phyloP scores from a whole-genome alignment of 495 filamentous ascomycete species.

The Penicillium salamii region DNA sequence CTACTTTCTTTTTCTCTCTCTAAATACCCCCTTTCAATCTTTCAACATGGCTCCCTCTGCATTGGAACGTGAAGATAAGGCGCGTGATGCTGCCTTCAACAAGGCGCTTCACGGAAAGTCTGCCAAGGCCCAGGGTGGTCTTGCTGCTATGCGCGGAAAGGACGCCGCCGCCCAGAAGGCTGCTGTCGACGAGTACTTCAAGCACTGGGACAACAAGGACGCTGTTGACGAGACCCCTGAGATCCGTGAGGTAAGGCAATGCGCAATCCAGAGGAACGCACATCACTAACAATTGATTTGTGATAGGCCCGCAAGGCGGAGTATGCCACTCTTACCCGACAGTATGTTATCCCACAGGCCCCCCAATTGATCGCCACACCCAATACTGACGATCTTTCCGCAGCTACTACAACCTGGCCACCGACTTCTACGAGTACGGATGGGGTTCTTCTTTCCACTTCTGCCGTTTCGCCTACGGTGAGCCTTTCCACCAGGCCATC shows the following conservation, averaged over 20 bases:
- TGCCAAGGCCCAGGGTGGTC: constrained; percentile 64
- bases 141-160: constrained; percentile 83
- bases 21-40: constrained; percentile 24
- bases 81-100: constrained; percentile 91
- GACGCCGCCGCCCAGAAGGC: constrained; percentile 78
- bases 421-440: constrained; percentile 95
- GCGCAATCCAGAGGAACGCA: background rate
- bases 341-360: constrained; percentile 54
- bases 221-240: constrained; percentile 76
- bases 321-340: constrained; percentile 93
- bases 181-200: constrained; percentile 97
- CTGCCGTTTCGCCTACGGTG: constrained; percentile 88
- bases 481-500: constrained; percentile 89
- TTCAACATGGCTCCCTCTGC: constrained; percentile 64
- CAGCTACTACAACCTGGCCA: constrained; percentile 97
- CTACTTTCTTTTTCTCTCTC: constrained; percentile 5
- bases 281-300: constrained; percentile 5
- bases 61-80: constrained; percentile 82
- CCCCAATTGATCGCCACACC: background rate
- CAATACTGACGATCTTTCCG: constrained; percentile 18
- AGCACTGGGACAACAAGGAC: constrained; percentile 96
- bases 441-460: constrained; percentile 97
- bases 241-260: constrained; percentile 63
- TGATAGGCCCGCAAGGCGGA: constrained; percentile 75
- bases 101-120: constrained; percentile 88